Evolutionary conservation across 129 eudicot species (phyloP), one percentile per base, ranked within the genome.

Genomic region (Flaveria sonorensis): DNA sequence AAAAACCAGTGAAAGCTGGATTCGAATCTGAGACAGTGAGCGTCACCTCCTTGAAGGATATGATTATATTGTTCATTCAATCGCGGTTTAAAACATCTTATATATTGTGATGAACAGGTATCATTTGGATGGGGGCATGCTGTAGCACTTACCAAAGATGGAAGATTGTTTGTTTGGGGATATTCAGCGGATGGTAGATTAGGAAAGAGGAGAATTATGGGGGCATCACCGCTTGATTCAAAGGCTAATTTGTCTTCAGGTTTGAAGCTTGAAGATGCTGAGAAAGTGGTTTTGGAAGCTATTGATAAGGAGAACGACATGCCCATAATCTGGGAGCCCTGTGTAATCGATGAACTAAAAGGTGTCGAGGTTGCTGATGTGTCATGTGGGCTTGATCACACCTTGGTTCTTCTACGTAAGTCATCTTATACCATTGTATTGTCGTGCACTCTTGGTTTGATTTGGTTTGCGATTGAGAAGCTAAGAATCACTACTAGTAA

Each of bases 91-190:
- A 16, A 71, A 19, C 18, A 13, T 60, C 51, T 75, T 20, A 36
- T 80, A 21, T 20, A 43, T 70, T 70, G 18, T 30, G 19, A 32
- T 61, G 68, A 71, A 80, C 88, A 95, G 99, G 93, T 91, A 5
- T 83, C 97, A 51, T 83, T 91, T 50, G 99, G 99, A 74, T 95
- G 99, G 99, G n/a, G 99, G 10, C 99, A 95, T 85, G 97, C 89
- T 67, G 90, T 95, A 59, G 99, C 97, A n/a, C 83, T 87, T 74
- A 85, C 94, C 6, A 81, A 75, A 77, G 88, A 88, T 77, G 97
- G 97, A 53, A 95, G 89, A 71, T 66, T 95, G 83, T 95, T 89
- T 52, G 92, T 97, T 24, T 95, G 99, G 99, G 99, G 99, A 16
- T 95, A 95, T 81, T 87, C 92, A n/a, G 92, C 97, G 1, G 99